A percentile compares a stretch with the other conserved stretches of the same genome.
Conservation (phyloP, 2,329 filamentous ascomycete genomes). For the Fonsecaea multimorphosa region DNA sequence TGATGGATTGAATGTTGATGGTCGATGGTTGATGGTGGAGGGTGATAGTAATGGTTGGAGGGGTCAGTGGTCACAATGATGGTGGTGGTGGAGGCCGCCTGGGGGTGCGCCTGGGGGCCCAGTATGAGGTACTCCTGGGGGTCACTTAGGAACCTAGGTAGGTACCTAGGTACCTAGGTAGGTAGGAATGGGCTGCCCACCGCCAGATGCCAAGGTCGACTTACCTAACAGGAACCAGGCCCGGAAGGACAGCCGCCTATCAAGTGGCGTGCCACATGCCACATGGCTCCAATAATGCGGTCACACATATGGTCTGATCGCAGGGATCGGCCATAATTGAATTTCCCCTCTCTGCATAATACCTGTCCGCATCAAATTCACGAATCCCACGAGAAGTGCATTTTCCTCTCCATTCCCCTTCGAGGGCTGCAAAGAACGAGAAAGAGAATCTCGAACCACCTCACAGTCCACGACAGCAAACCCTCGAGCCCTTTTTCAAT, state of each 20-base stretch:
- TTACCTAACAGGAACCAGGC: slow-evolving; percentile 18
- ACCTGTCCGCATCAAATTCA: not conserved
- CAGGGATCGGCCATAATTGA: not conserved
- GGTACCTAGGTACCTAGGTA: too few species aligned
- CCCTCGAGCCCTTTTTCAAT: not conserved
- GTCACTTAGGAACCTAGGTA: too few species aligned
- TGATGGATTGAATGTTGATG: not conserved
- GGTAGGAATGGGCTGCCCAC: not conserved
- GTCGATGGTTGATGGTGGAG: not conserved
- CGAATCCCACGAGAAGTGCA: not conserved
- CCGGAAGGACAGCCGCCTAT: slow-evolving; percentile 13
- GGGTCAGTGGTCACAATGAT: not conserved
- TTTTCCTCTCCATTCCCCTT: not conserved
- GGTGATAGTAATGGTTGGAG: not conserved
- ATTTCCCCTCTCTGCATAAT: not conserved
- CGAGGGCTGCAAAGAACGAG: not conserved
- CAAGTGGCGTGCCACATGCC: slow-evolving; percentile 1
- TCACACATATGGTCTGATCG: slow-evolving; percentile 5
- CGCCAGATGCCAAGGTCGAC: not conserved
- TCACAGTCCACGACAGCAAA: not conserved
- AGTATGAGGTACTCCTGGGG: too few species aligned
- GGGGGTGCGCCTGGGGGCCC: too few species aligned
- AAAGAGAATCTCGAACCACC: not conserved
- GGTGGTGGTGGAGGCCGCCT: not conserved
- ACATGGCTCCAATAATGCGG: slow-evolving; percentile 20